Evolutionary conservation across 2,329 filamentous ascomycete genomes (phyloP).

Genomic region (Cladosporium cucumerinum): DNA sequence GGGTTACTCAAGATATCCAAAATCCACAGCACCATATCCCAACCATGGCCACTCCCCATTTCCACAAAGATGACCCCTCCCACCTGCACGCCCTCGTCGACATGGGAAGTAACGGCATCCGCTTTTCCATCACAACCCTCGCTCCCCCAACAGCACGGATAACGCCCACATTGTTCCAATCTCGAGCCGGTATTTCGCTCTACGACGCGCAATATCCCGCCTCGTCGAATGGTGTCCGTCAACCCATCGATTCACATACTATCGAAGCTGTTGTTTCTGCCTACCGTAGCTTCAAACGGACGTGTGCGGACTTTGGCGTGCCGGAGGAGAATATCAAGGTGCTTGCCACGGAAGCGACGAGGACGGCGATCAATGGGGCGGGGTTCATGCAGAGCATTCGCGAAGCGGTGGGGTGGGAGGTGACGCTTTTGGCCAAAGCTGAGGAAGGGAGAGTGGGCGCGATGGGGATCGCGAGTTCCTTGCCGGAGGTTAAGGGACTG

Average conservation of each 20-base stretch:
- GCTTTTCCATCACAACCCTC: constrained; percentile 85
- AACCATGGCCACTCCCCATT: constrained; percentile 5
- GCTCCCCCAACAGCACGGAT: constrained; percentile 67
- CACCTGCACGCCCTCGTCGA: constrained; percentile 34
- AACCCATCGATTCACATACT: constrained; percentile 56
- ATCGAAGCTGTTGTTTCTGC: constrained; percentile 65
- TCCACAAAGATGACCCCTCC: constrained; percentile 15
- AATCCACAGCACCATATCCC: no score
- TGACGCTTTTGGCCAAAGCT: constrained; percentile 70
- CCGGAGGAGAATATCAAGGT: constrained; percentile 64
- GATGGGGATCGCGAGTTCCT: constrained; percentile 74
- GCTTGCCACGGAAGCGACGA: constrained; percentile 85
- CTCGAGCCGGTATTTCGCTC: constrained; percentile 76
- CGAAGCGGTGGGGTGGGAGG: constrained; percentile 61
- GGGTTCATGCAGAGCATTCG: constrained; percentile 66
- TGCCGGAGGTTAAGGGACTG: constrained; percentile 67
- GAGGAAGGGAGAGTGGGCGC: constrained; percentile 82
- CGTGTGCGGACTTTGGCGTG: constrained; percentile 68
- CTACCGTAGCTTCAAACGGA: constrained; percentile 66
- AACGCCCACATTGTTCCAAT: constrained; percentile 72
- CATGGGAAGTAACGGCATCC: constrained; percentile 75
- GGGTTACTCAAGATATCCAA: no score
- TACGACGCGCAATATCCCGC: constrained; percentile 67
- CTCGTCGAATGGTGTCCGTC: constrained; percentile 35
- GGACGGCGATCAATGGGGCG: constrained; percentile 70